Base-by-base conservation (phyloP, 2,329 filamentous ascomycete genomes). In the Cladophialophora psammophila region DNA sequence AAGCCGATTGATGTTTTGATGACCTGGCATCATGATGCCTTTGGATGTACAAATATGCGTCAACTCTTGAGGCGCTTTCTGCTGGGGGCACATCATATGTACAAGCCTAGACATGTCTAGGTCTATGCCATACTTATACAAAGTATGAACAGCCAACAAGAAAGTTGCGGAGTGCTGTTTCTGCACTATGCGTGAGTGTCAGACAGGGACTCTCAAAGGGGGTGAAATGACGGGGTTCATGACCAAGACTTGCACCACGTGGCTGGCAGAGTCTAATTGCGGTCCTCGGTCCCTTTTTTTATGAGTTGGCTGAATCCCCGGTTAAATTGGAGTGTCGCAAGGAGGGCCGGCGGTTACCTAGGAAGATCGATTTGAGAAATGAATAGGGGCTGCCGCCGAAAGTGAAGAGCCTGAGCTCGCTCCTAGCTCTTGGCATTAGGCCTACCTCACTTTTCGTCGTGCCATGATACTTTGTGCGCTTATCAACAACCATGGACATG, bases 241-340 rank as follows among this genome's bases (percentile, higher is more conserved):
- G 6, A 26, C 45, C 38, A 45, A n/a, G 3, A 60, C 15, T 10
- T 12, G 32, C 2, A 53, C 45, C 59, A 61, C 48, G 59, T 52
- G 48, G 59, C 35, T n/a, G 1, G 32, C 45, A 48, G 38, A 45
- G 59, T 35, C 59, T 35, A 36, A 61, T 61, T 36, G 42, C 53
- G 59, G 52, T 35, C 31, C n/a, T 42, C 40, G 40, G 12, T 12
- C 52, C 31, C 8, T 34, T 55, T 53, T n/a, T 36, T 15, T 26
- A 12, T 53, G n/a, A 61, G 59, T 61, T 61, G 59, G 59, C 59
- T 61, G 59, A 54, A 12, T 50, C 18, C 32, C 45, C 34, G 45
- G 59, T 53, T 53, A 61, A 61, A 61, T 61, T 61, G 59, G 38
- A 20, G 32, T 54, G 59, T 54, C 59, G 59, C 42, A 61, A 61